These are phyloP conservation scores for Acer saccharum DNA, from an alignment of 345 rosid species.

Conservation along the genomic window DNA sequence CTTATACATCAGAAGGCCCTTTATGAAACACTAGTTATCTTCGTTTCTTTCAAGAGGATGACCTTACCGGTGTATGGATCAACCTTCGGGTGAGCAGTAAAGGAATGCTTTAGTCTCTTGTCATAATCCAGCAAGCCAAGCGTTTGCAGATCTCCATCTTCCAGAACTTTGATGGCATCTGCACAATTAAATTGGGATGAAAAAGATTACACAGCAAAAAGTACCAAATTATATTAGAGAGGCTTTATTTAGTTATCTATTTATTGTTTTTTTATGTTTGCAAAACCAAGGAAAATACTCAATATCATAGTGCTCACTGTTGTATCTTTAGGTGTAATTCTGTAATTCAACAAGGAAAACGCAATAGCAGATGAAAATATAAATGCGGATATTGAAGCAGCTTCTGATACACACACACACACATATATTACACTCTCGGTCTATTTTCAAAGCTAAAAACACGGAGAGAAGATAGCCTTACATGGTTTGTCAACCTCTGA, in stretches of 20 bases:
- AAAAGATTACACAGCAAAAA: constrained; percentile 5
- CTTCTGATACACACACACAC: neutral
- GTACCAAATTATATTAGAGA: neutral
- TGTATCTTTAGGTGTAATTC: neutral
- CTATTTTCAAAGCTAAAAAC: constrained; percentile 14
- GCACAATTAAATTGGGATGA: constrained; percentile 22
- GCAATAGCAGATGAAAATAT: neutral
- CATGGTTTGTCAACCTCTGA: constrained; percentile 94
- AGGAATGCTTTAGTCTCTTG: constrained; percentile 88
- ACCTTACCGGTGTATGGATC: constrained; percentile 87
- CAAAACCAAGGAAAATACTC: neutral
- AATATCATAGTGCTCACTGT: neutral
- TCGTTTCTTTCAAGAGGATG: constrained; percentile 1
- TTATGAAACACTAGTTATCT: neutral
- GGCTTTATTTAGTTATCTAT: neutral
- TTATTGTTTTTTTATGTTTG: too few relatives aligned
- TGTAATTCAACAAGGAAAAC: too few relatives aligned
- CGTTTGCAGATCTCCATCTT: constrained; percentile 98
- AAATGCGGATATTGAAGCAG: neutral
- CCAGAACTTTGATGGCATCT: constrained; percentile 91
- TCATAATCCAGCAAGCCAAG: constrained; percentile 95
- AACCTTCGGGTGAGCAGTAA: constrained; percentile 98
- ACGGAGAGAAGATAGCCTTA: constrained; percentile 39
- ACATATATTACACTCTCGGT: neutral
- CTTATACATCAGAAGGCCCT: constrained; percentile 18